Conservation (phyloP, 1,139 yeast genomes). For the Sugiyamaella castrensis region DNA sequence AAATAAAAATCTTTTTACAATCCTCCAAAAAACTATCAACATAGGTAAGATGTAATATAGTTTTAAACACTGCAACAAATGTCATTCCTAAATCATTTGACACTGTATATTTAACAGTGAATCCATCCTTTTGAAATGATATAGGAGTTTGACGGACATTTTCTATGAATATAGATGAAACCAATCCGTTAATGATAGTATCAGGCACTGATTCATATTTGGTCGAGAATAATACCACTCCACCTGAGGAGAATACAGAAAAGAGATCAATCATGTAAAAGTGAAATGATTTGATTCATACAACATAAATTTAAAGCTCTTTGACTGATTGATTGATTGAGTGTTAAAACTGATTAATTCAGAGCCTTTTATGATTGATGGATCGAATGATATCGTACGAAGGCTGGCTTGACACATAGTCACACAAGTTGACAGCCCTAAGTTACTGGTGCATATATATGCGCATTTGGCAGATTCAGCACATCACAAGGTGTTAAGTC, state of each 20-base stretch:
- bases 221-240: constrained; percentile 54
- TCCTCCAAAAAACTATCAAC: constrained; percentile 38
- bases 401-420: too few species aligned
- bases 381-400: too few species aligned
- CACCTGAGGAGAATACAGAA: constrained; percentile 54
- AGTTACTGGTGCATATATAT: too few species aligned
- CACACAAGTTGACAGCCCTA: too few species aligned
- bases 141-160: constrained; percentile 22
- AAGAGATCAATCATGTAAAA: constrained; percentile 54
- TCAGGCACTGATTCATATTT: constrained; percentile 45
- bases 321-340: too few species aligned
- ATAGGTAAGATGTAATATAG: constrained; percentile 37
- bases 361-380: too few species aligned
- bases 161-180: constrained; percentile 49
- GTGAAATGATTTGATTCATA: not conserved
- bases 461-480: too few species aligned
- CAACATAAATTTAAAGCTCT: too few species aligned
- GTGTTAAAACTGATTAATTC: too few species aligned
- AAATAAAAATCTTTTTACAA: constrained; percentile 36
- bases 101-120: constrained; percentile 39
- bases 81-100: constrained; percentile 37
- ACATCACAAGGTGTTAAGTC: too few species aligned
- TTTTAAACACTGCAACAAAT: constrained; percentile 39
- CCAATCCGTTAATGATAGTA: constrained; percentile 47
- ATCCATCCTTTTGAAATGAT: constrained; percentile 30